Conservation (phyloP, 768 basidiomycete genomes). For the Lyophyllum atratum region DNA sequence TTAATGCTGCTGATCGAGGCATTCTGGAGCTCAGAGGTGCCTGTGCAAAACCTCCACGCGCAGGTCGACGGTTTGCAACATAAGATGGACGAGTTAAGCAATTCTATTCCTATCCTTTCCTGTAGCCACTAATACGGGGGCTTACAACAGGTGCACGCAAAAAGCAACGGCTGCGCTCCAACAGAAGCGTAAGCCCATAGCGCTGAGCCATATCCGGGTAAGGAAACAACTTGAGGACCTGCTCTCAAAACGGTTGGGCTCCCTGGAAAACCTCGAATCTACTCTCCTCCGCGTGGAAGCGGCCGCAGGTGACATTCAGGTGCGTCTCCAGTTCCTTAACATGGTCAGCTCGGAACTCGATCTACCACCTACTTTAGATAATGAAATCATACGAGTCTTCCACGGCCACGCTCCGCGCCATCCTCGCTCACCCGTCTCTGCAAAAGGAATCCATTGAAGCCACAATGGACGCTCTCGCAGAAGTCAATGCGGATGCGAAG, state of each 20-base stretch:
- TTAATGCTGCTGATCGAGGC: conserved; percentile 82
- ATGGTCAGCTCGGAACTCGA: background rate
- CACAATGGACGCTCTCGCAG: conserved; percentile 87
- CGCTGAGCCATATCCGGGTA: conserved; percentile 76
- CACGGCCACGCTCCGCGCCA: conserved; percentile 69
- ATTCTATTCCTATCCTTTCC: background rate
- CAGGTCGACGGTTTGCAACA: conserved; percentile 71
- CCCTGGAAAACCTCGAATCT: conserved; percentile 71
- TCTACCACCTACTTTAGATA: conserved; percentile 44
- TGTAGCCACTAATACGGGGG: background rate
- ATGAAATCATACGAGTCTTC: conserved; percentile 87
- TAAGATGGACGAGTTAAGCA: conserved; percentile 71
- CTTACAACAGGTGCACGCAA: conserved; percentile 55
- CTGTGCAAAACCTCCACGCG: conserved; percentile 59
- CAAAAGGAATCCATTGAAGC: conserved; percentile 78
- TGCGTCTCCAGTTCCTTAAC: conserved; percentile 31
- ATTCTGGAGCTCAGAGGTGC: conserved; percentile 80
- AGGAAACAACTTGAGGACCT: conserved; percentile 83
- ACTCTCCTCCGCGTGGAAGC: conserved; percentile 84
- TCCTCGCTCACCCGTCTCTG: conserved; percentile 81
- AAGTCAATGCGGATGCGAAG: conserved; percentile 77
- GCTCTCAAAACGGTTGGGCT: conserved; percentile 70
- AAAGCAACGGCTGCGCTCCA: conserved; percentile 68
- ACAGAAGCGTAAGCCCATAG: conserved; percentile 71
- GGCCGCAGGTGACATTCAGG: conserved; percentile 89